Evolutionary conservation across 805 yeast genomes (phyloP), one percentile per base, ranked within the genome.

Genomic region (Kluyveromyces starmeri): DNA sequence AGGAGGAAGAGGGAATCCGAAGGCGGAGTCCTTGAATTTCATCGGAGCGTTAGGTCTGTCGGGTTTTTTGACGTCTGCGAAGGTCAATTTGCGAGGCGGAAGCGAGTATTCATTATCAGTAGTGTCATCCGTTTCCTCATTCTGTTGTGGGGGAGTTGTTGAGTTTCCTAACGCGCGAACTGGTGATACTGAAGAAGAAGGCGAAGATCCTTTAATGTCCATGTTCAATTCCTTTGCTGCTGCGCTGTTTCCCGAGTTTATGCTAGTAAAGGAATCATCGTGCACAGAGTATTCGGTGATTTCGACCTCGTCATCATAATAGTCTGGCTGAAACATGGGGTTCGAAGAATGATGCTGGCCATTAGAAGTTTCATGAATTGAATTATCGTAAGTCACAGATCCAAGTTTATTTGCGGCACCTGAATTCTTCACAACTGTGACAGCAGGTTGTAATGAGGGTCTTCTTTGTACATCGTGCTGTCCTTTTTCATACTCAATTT

Each of bases 1-100:
- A 23, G 86, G 85, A 1, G 94, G 94, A 36, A 83, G 60, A 5
- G 94, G 94, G 58, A 83, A 83, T 3, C 94, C 94, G 61, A 83
- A 82, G 2, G 94, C 89, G 18, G 89, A 79, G 45, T 82, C 94
- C 3, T 83, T 70, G 55, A 73, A 73, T 35, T 69, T 65, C 19
- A 74, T 59, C 2, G 78, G 76, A 16, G 74, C 73, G 45, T 74
- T 74, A 2, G 79, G 74, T 37, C 58, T 63, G 1, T 49, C 46
- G 0, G 65, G 53, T 34, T 64, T 59, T 15, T 52, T 45, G 6
- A 59, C 55, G 38, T 55, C 63, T 16, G 48, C 59, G 37, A 59
- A 53, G 7, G 62, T 57, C 13, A 60, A 41, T 42, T 58, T 57
- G 13, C 60, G 40, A 5, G 59, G 54, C 6, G 59, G 61, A n/a